Evolutionary conservation across 768 basidiomycete genomes (phyloP), one percentile per base, ranked within the genome.

Genomic region (Glaciozyma martinii): DNA sequence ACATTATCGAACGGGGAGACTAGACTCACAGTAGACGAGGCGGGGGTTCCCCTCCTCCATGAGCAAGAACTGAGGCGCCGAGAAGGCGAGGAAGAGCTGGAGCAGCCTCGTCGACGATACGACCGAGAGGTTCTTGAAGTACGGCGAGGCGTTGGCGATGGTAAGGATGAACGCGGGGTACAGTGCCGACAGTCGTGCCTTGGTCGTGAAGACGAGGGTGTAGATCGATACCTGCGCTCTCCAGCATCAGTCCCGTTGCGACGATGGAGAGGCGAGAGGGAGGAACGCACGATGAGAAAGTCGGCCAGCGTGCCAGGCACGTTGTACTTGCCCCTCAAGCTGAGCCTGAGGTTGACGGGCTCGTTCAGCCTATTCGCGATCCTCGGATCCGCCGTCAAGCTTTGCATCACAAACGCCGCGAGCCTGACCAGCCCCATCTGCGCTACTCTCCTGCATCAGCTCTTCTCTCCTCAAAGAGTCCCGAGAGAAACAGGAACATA

Each of bases 21-120:
- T 16, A 7, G 25, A 65, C 65, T n/a, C 37, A 69, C 68, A 95
- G 77, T 89, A 98, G 40, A 97, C 81, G 37, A 97, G 78, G 66
- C 95, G 79, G 2, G 95, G 95, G 74, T 97, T 91, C 10, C 93
- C 90, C 76, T 97, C 95, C 67, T 98, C 95, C 4, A 89, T 86
- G 25, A 99, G 78, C 42, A 98, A 78, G 76, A 97, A 97, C 3
- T 85, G 78, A 0, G 95, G 89, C 65, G 86, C 89, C 8, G 90
- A 86, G 75, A 99, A 94, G 0, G 94, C 90, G 33, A 83, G 86
- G 77, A 95, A 90, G 9, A 98, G 82, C 76, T 95, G 91, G 43
- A 93, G 75, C 10, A 99, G 80, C 23, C 89, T 82, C 8, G 88
- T 87, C 5, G 91, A 87, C 18, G 90, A 85, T 40, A 85, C 84